Percentiles rank a stretch among this genome's conserved stretches.
Evolutionary conservation across 371 early-diverging fungal species (phyloP).

Genomic region (Mortierella polycephala): DNA sequence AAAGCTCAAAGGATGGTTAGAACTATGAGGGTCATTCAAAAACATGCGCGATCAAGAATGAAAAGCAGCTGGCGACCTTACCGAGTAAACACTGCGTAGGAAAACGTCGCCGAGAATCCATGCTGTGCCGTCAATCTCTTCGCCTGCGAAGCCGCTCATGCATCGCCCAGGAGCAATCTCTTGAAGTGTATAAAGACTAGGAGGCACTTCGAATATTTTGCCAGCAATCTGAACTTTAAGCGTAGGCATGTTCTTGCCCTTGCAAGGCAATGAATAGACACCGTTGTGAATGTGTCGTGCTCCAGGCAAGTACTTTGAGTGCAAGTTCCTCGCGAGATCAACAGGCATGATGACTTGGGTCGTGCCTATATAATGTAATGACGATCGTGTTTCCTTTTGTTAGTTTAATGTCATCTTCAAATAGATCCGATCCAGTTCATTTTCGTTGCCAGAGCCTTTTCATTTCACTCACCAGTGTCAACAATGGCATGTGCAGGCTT

Average conservation of each 20-base stretch:
- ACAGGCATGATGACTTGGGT: constrained; percentile 77
- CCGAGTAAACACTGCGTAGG: constrained; percentile 78
- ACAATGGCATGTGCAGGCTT: constrained; percentile 60
- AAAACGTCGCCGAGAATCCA: constrained; percentile 89
- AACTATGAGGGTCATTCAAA: background rate
- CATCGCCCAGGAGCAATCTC: constrained; percentile 63
- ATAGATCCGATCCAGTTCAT: background rate
- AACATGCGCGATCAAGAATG: background rate
- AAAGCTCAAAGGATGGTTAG: background rate
- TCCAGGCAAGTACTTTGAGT: constrained; percentile 64
- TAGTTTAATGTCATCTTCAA: background rate
- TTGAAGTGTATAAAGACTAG: constrained; percentile 69
- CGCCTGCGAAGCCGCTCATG: constrained; percentile 74
- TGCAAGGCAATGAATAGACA: constrained; percentile 65
- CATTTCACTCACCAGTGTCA: constrained; percentile 57
- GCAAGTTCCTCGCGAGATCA: constrained; percentile 74
- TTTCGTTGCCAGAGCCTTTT: constrained; percentile 1
- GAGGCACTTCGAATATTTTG: constrained; percentile 58
- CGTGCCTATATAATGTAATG: constrained; percentile 57
- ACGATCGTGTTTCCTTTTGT: no score
- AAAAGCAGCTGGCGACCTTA: constrained; percentile 44
- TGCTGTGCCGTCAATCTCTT: constrained; percentile 54
- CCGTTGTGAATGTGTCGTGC: constrained; percentile 69
- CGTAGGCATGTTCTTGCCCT: constrained; percentile 57
- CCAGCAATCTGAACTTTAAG: constrained; percentile 64